These are phyloP conservation scores for Extremus antarcticus DNA, from an alignment of 495 filamentous ascomycete genomes.

Conservation along the genomic window DNA sequence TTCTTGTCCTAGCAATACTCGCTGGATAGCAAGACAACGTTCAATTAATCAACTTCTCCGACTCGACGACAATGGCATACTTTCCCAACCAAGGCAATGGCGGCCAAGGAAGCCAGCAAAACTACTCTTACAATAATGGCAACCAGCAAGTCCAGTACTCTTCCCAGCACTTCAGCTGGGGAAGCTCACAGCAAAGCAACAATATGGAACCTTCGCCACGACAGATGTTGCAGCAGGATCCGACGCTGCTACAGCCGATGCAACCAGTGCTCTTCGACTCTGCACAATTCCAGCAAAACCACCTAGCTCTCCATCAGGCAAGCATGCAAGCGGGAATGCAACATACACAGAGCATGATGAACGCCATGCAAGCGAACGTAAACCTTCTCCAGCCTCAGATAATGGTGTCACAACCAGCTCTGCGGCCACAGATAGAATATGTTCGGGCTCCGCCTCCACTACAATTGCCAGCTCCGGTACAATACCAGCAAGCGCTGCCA, in stretches of 20 bases:
- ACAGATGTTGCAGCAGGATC: not conserved
- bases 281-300: not conserved
- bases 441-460: not conserved
- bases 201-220: no score
- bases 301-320: slow-evolving; percentile 1
- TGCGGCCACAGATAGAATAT: not conserved
- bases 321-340: not conserved
- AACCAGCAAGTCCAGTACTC: not conserved
- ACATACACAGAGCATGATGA: not conserved
- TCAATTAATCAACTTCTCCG: no score
- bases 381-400: no score
- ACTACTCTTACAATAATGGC: slow-evolving; percentile 11
- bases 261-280: not conserved
- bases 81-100: not conserved
- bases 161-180: not conserved
- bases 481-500: not conserved
- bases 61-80: not conserved
- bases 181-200: not conserved
- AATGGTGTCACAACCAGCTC: not conserved
- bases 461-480: not conserved
- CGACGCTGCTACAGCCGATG: not conserved
- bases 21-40: no score
- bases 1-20: no score
- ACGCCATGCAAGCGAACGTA: not conserved
- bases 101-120: slow-evolving; percentile 1